Evolutionary conservation across 1,284 basidiomycete species (phyloP).

Genomic region (Sphagnurus paluster): DNA sequence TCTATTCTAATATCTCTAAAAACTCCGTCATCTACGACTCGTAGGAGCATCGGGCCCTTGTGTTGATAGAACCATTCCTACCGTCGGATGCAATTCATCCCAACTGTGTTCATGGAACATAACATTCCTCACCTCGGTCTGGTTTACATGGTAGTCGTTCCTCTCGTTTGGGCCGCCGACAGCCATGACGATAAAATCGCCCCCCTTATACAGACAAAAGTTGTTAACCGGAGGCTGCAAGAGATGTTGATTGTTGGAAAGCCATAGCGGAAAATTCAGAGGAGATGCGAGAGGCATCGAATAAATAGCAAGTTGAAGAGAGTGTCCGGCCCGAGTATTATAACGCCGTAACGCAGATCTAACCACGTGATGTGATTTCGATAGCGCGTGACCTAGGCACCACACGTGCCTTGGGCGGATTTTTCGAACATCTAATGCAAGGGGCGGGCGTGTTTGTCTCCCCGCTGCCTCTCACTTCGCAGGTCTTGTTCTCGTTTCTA

Average conservation of each 20-base stretch:
- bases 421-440: conserved; percentile 17
- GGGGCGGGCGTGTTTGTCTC: conserved; percentile 20
- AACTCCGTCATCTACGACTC: conserved; percentile 84
- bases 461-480: no score
- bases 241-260: conserved; percentile 74
- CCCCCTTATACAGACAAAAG: conserved; percentile 83
- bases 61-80: conserved; percentile 97
- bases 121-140: conserved; percentile 67
- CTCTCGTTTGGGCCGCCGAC: conserved; percentile 92
- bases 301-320: conserved; percentile 7
- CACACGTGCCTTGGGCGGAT: conserved; percentile 21
- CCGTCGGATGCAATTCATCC: background rate
- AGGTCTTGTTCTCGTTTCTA: no score
- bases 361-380: conserved; percentile 18
- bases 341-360: no score
- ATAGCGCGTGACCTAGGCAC: conserved; percentile 17
- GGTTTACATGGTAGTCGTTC: conserved; percentile 91
- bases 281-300: conserved; percentile 67
- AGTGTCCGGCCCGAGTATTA: no score
- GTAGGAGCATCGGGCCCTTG: conserved; percentile 87
- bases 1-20: conserved; percentile 89
- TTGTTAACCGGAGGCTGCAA: conserved; percentile 91
- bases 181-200: conserved; percentile 88
- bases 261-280: conserved; percentile 86
- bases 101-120: conserved; percentile 1